These are phyloP conservation scores for Starmerella sirachaensis DNA, from an alignment of 805 yeast genomes.

Conservation along the genomic window DNA sequence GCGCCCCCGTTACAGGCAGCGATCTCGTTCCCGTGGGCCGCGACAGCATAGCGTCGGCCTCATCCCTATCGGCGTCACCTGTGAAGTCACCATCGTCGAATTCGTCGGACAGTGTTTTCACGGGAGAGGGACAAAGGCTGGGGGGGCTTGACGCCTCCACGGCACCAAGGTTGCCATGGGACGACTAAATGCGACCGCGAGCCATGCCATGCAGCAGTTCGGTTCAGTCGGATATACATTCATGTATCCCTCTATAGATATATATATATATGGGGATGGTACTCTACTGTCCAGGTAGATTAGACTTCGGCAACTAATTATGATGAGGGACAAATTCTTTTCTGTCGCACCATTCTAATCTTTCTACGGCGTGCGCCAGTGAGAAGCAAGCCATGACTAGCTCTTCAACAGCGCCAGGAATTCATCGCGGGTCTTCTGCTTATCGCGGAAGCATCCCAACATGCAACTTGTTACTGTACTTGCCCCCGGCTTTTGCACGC, in stretches of 20 bases:
- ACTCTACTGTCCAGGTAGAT: background rate
- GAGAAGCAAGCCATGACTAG: too few relatives aligned
- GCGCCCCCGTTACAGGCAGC: too few relatives aligned
- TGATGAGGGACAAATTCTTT: too few relatives aligned
- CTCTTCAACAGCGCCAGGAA: slow-evolving; percentile 66
- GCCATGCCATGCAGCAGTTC: too few relatives aligned
- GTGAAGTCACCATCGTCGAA: background rate
- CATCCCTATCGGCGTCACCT: background rate
- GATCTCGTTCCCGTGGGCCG: too few relatives aligned
- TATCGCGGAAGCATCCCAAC: slow-evolving; percentile 90
- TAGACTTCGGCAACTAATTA: too few relatives aligned
- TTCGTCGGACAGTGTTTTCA: slow-evolving; percentile 1
- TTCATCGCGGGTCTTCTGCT: slow-evolving; percentile 93
- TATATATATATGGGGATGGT: background rate
- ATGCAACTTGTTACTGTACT: slow-evolving; percentile 90
- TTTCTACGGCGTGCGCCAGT: too few relatives aligned
- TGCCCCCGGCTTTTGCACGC: slow-evolving; percentile 91
- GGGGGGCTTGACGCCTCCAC: background rate
- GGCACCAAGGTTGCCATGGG: background rate
- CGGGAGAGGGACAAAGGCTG: slow-evolving; percentile 6
- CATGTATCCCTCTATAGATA: too few relatives aligned
- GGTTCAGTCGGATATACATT: too few relatives aligned
- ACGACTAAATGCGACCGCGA: background rate
- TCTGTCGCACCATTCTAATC: too few relatives aligned
- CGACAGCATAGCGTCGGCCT: background rate